Evolutionary conservation across 148 eudicot genomes (phyloP), one percentile per base, ranked within the genome.

Genomic region (Rhododendron simsii): DNA sequence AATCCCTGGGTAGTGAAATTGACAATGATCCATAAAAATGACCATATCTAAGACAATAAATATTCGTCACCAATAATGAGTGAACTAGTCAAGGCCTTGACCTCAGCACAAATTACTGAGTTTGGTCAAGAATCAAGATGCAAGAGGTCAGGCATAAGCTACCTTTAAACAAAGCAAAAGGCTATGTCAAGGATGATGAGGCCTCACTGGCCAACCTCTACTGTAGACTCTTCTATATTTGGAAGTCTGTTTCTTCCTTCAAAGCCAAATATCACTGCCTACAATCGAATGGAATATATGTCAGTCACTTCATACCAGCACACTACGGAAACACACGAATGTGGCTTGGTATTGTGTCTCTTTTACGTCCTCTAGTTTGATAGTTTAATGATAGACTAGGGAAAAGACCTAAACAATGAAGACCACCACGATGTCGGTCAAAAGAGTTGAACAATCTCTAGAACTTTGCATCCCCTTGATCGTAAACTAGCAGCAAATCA

Each of bases 71-170:
- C 65, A 20, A 20, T 59, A 59, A 59, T 39, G 26, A 44, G 33
- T 12, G 6, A 37, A 26, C 82, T 48, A 28, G 59, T 47, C 82
- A 41, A 77, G 51, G 51, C 30, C 51, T 44, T 77, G 47, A 77
- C 45, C 20, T 75, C 37, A 74, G 78, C n/a, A 16, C 20, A 75
- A 75, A 37, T 77, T 21, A 21, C 50, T 10, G 50, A 21, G 45
- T 77, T 77, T 77, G 28, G 28, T 44, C 80, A 77, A 44, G 80
- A 77, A 15, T 44, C 80, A 77, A 44, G 80, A 77, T 44, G 51
- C 45, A 75, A 37, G 33, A 51, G 30, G 74, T 41, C 41, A 35
- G 57, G 83, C 45, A 59, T 33, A 81, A 81, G 3, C 10, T 18
- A 35, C 33, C 67, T 79, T 15, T 18, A 23, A 81, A 16, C 65